phyloP scores from a whole-genome alignment of 2,329 filamentous ascomycete species.

The Pseudogymnoascus sp. region DNA sequence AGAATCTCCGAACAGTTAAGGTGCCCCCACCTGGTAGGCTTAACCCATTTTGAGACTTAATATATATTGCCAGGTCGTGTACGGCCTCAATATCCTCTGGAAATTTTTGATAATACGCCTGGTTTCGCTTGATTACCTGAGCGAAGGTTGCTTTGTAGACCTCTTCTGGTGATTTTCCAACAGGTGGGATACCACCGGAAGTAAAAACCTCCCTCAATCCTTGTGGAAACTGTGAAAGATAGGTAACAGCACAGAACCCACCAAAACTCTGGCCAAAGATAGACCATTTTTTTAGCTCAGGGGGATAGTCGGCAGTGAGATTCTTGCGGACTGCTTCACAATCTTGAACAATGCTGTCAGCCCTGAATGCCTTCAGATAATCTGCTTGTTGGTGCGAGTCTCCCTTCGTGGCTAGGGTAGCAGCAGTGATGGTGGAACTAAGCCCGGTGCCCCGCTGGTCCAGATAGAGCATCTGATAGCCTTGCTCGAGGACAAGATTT shows the following conservation, averaged over 20 bases:
- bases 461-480: slow-evolving; percentile 80
- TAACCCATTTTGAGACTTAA: slow-evolving; percentile 53
- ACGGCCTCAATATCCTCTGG: slow-evolving; percentile 70
- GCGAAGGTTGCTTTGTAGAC: slow-evolving; percentile 69
- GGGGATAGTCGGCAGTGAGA: slow-evolving; percentile 63
- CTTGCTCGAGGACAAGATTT: slow-evolving; percentile 64
- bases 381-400: slow-evolving; percentile 62
- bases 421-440: slow-evolving; percentile 71
- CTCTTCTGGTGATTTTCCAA: slow-evolving; percentile 64
- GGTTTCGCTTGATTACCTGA: slow-evolving; percentile 65
- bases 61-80: slow-evolving; percentile 57
- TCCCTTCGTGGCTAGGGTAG: slow-evolving; percentile 60
- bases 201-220: slow-evolving; percentile 77
- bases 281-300: slow-evolving; percentile 71
- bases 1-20: slow-evolving; percentile 67
- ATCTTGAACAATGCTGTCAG: slow-evolving; percentile 84
- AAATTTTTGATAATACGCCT: slow-evolving; percentile 72
- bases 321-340: slow-evolving; percentile 77
- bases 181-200: slow-evolving; percentile 74
- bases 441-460: slow-evolving; percentile 88
- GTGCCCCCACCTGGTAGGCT: slow-evolving; percentile 64
- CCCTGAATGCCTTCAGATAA: slow-evolving; percentile 79
- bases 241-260: slow-evolving; percentile 77
- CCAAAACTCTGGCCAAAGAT: slow-evolving; percentile 89
- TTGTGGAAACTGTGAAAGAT: slow-evolving; percentile 73